Evolutionary conservation across 2,329 filamentous ascomycete species (phyloP).

Genomic region (Lanzia echinophila): DNA sequence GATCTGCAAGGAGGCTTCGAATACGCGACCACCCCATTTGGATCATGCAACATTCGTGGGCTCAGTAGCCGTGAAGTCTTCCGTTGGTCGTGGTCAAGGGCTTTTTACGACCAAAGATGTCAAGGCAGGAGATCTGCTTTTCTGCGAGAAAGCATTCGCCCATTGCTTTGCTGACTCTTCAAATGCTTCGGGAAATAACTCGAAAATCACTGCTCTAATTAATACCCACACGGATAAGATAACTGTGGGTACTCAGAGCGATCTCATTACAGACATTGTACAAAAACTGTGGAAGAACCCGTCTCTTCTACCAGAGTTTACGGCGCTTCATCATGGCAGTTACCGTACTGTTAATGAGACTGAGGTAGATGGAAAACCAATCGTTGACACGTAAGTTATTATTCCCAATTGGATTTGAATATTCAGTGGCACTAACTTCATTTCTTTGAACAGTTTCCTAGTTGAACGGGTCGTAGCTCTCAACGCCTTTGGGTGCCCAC

Average conservation of each 20-base stretch:
- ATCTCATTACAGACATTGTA: conserved; percentile 9
- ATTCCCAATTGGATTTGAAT: not conserved
- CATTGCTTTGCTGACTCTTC: conserved; percentile 8
- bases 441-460: conserved; percentile 5
- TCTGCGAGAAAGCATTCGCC: conserved; percentile 18
- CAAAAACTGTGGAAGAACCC: conserved; percentile 11
- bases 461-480: conserved; percentile 10
- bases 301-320: conserved; percentile 10
- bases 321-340: conserved; percentile 10
- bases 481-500: conserved; percentile 14
- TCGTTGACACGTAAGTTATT: conserved; percentile 14
- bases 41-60: conserved; percentile 16
- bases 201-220: conserved; percentile 2
- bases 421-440: not conserved
- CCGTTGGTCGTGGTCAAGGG: conserved; percentile 5
- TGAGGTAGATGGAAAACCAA: conserved; percentile 7
- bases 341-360: not conserved
- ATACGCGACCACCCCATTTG: conserved; percentile 6
- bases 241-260: conserved; percentile 5
- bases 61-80: conserved; percentile 7
- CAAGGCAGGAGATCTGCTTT: conserved; percentile 14
- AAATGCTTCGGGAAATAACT: not conserved
- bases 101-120: conserved; percentile 13
- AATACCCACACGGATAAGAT: conserved; percentile 6
- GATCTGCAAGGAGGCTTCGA: conserved; percentile 12